A percentile compares a stretch with the other conserved stretches of the same genome.
These are phyloP conservation scores for Luvunga scandens DNA, from an alignment of 345 rosid genomes.

Conservation along the genomic window DNA sequence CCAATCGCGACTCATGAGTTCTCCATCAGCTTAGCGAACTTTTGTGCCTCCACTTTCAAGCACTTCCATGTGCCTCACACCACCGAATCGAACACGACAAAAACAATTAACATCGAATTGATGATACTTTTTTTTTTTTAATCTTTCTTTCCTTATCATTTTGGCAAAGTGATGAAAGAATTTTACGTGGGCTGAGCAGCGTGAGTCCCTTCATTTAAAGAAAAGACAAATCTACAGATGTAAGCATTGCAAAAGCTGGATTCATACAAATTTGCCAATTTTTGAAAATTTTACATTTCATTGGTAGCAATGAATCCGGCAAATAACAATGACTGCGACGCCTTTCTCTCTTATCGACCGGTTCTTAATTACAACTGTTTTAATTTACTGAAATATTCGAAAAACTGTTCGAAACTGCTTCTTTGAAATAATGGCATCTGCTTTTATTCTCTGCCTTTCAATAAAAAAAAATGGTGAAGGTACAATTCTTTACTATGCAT, in stretches of 20 bases:
- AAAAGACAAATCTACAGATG: not conserved
- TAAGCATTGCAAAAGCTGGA: not conserved
- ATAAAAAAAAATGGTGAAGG: too few species aligned
- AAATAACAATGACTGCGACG: not conserved
- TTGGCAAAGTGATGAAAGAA: not conserved
- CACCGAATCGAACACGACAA: not conserved
- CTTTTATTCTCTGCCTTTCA: too few species aligned
- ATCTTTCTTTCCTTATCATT: not conserved
- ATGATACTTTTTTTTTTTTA: too few species aligned
- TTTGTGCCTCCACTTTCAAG: not conserved
- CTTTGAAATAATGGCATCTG: not conserved
- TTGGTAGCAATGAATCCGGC: not conserved
- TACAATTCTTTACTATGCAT: too few species aligned
- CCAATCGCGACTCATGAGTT: not conserved
- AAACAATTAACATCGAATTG: not conserved
- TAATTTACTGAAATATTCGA: not conserved
- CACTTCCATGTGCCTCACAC: conserved; percentile 6
- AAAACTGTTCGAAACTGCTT: too few species aligned
- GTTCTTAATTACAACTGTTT: too few species aligned
- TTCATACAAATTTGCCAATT: too few species aligned
- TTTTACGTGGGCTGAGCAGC: too few species aligned
- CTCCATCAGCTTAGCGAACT: not conserved
- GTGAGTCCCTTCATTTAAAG: too few species aligned
- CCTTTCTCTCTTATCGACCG: not conserved
- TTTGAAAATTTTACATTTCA: too few species aligned